Evolutionary conservation across 192 early-diverging fungal genomes (phyloP).

Genomic region (Lobulomyces angularis): DNA sequence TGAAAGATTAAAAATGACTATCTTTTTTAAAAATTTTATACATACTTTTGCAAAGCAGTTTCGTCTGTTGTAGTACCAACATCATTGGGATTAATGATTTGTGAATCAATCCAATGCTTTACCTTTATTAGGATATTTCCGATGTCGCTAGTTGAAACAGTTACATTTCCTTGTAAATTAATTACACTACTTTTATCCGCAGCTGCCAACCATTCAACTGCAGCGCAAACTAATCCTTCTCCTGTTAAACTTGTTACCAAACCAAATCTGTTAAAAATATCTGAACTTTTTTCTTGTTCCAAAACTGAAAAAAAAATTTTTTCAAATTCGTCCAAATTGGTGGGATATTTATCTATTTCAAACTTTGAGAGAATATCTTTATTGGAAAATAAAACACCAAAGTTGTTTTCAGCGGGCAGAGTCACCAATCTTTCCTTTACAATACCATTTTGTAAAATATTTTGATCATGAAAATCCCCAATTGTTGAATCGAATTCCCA

Average conservation of each 20-base stretch:
- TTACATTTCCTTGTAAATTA: conserved; percentile 10
- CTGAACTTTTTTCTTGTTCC: background rate
- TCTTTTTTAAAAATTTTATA: too few relatives aligned
- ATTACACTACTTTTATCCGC: conserved; percentile 5
- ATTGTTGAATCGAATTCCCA: conserved; percentile 17
- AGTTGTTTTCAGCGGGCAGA: conserved; percentile 17
- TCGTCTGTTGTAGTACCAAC: background rate
- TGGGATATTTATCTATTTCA: conserved; percentile 8
- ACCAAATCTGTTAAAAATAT: background rate
- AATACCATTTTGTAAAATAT: conserved; percentile 9
- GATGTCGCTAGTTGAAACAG: conserved; percentile 15
- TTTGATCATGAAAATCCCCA: conserved; percentile 9
- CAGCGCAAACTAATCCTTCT: conserved; percentile 13
- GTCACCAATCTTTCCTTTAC: conserved; percentile 22
- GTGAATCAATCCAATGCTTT: conserved; percentile 11
- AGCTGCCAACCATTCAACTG: conserved; percentile 18
- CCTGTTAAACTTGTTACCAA: conserved; percentile 7
- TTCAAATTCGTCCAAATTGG: conserved; percentile 22
- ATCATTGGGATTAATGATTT: conserved; percentile 19
- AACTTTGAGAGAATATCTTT: conserved; percentile 15
- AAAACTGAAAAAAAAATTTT: conserved; percentile 11
- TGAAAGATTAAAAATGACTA: too few relatives aligned
- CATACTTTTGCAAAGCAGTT: too few relatives aligned
- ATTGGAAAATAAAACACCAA: conserved; percentile 28
- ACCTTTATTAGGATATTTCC: conserved; percentile 15